Evolutionary conservation across 805 yeast genomes (phyloP), one percentile per base, ranked within the genome.

Genomic region (Candida jianshihensis): DNA sequence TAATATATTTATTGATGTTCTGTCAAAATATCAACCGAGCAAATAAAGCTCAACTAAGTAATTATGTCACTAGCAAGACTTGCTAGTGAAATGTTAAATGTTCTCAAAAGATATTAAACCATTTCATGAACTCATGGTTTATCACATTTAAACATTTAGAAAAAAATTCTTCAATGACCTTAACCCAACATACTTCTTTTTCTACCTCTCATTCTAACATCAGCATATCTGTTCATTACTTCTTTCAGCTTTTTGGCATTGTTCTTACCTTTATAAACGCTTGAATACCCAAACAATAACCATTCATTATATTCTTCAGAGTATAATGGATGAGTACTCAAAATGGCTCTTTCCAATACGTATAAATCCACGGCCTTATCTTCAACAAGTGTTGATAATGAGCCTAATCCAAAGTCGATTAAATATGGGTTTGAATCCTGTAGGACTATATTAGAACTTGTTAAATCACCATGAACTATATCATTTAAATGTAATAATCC

Each of bases 331-430:
- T 92, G 98, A 1, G 98, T 92, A 46, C 96, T 85, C 21, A 76
- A 62, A 15, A 92, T 71, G 0, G 98, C 97, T 49, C 97, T 67
- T 59, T 92, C 98, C 41, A 92, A 61, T 10, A 92, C 97, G 50
- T 92, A 92, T 40, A 92, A 59, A 57, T 92, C 98, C n/a, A 92
- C 98, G 4, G 97, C 97, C 58, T 86, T 88, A 52, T 90, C 97
- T 50, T 92, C 98, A 0, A 83, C 72, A 42, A 87, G 56, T 1
- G 71, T 69, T 1, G 95, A 77, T 39, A 78, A 78, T 11, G 88
- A 76, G 2, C 95, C 83, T 15, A 92, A 66, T 0, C 98, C 98
- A 61, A 92, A 92, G 54, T 92, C 98, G 37, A 92, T 92, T 45
- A 92, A 59, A 24, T 66, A 73, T 0, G 94, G 87, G 19, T 42